These are phyloP conservation scores for Periconia sp. DNA, from an alignment of 2,329 filamentous ascomycete species.

Conservation along the genomic window DNA sequence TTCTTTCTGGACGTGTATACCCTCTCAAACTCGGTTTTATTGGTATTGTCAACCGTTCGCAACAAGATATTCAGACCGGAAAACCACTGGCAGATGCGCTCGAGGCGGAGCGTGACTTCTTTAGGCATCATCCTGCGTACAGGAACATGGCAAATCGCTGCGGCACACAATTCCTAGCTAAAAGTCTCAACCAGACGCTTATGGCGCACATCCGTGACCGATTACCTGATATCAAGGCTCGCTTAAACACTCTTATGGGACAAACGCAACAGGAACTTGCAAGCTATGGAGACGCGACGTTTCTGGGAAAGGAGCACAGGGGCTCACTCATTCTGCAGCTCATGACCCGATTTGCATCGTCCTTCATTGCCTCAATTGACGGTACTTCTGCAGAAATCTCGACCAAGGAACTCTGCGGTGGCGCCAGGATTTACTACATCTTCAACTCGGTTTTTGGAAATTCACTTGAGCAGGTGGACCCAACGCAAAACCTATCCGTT, in stretches of 20 bases:
- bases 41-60: constrained; percentile 94
- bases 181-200: constrained; percentile 90
- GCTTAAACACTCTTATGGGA: constrained; percentile 98
- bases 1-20: constrained; percentile 95
- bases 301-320: constrained; percentile 94
- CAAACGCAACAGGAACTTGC: constrained; percentile 98
- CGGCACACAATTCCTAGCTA: constrained; percentile 91
- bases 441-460: constrained; percentile 99
- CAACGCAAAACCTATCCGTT: constrained; percentile 90
- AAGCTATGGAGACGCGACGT: constrained; percentile 96
- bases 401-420: constrained; percentile 94
- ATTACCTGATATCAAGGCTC: constrained; percentile 95
- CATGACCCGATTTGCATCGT: constrained; percentile 97
- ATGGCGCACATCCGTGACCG: constrained; percentile 97
- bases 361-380: constrained; percentile 97
- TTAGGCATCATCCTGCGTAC: constrained; percentile 95
- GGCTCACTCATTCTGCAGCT: constrained; percentile 93
- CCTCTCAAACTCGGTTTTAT: constrained; percentile 97
- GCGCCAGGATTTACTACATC: constrained; percentile 96
- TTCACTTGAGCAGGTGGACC: constrained; percentile 92
- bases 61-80: constrained; percentile 95
- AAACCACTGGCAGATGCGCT: constrained; percentile 94
- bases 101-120: constrained; percentile 89
- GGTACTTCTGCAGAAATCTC: constrained; percentile 98
- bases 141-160: constrained; percentile 92